Evolutionary conservation across 495 filamentous ascomycete genomes (phyloP), one percentile per base, ranked within the genome.

Genomic region (Daldinia caldariorum): DNA sequence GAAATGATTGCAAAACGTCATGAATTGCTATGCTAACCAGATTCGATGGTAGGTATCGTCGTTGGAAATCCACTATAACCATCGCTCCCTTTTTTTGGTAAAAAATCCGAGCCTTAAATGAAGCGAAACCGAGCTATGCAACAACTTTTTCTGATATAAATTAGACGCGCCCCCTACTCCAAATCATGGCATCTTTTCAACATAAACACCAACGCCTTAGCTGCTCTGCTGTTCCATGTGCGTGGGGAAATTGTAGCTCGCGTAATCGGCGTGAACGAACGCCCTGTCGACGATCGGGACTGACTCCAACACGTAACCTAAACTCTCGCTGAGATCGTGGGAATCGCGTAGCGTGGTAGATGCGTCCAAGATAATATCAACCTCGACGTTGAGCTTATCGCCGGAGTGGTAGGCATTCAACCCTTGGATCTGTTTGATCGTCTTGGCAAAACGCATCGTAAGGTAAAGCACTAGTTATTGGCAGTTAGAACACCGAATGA

Each of bases 371-470:
- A 97, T 91, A 32, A 97, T 87, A 61, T 87, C 85, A 6, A 86
- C 84, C 73, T 96, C 94, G 3, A 96, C 92, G 68, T 92, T 96
- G 14, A 97, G 83, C 78, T 94, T 91, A 69, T 97, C 94, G 7
- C 94, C 94, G 0, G 90, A 87, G 72, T 97, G 93, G 74, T 97
- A 97, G 0, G 93, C 94, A 61, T 94, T 89, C 16, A 97, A 76
- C 22, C 92, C 90, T 73, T 97, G 94, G 41, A 97, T 95, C 71
- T 93, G 91, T 71, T 89, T 89, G 65, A 97, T 94, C 4, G 91
- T 90, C 56, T 91, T 92, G 20, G 94, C 94, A 74, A 97, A 97
- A 1, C 94, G 88, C 93, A 97, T 97, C 1, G 93, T 94, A 64
- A 96, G 84, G 79, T 97, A 97, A 0, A 97, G 83, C 7, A 97